phyloP scores from a whole-genome alignment of 2,329 filamentous ascomycete species.

The Talaromyces islandicus region DNA sequence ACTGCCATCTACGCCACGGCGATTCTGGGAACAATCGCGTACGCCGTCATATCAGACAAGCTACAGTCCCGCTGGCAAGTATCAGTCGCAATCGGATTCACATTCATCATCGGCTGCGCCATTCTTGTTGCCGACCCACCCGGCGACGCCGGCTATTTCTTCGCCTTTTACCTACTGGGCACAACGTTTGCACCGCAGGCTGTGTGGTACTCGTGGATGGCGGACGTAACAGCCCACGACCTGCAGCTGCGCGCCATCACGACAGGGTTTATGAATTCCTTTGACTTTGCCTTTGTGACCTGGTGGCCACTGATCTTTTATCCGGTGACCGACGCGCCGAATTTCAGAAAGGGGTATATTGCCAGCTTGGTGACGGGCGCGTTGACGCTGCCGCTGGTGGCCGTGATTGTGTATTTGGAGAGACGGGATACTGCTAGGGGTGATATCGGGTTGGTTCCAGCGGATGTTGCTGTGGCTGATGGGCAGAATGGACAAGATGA shows the following conservation, averaged over 20 bases:
- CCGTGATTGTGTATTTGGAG: conserved; percentile 34
- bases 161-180: conserved; percentile 41
- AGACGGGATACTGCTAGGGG: conserved; percentile 20
- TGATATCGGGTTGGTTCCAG: conserved; percentile 16
- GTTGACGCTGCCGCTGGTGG: conserved; percentile 31
- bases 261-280: conserved; percentile 41
- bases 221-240: conserved; percentile 30
- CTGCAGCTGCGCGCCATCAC: conserved; percentile 41
- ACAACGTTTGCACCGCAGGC: conserved; percentile 43
- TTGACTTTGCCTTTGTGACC: conserved; percentile 39
- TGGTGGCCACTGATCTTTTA: conserved; percentile 40
- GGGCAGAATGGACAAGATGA: neutral
- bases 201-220: conserved; percentile 45
- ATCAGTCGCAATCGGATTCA: conserved; percentile 38
- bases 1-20: conserved; percentile 38
- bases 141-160: conserved; percentile 34
- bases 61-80: conserved; percentile 41
- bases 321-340: conserved; percentile 35
- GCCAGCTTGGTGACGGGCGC: conserved; percentile 35
- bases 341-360: conserved; percentile 35
- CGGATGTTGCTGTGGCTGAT: neutral
- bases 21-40: conserved; percentile 37
- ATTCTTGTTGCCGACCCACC: conserved; percentile 31
- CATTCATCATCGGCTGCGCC: conserved; percentile 37
- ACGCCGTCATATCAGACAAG: conserved; percentile 38